Base-by-base conservation (phyloP, 257 asterid genomes). In the Avicennia marina region DNA sequence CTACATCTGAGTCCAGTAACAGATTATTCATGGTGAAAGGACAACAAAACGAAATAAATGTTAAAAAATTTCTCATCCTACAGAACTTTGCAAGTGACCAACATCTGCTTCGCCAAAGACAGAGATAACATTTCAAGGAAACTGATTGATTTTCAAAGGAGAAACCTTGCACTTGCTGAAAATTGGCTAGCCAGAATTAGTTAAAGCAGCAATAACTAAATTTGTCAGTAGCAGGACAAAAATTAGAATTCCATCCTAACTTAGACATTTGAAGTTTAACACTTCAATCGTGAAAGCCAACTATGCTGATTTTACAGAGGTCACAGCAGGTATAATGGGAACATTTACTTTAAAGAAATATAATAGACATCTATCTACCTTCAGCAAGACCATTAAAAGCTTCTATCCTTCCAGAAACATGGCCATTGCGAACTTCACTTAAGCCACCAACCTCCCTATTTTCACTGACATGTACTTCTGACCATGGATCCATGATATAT, bases 401-500 rank as follows among this genome's bases (percentile, higher is more conserved):
- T 72, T 81, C 94, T 53, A 64, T 62, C 67, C 58, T 65, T 53
- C 84, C 89, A 50, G 81, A 75, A 67, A 78, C 66, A 54, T 72
- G 67, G 12, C 80, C 80, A 66, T 76, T 75, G 40, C 58, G 67
- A 62, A 58, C 74, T 63, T 69, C 87, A 64, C 56, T 58, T 33
- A 77, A 48, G 58, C 79, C 69, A 66, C 64, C 67, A 13, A 63
- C 58, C 20, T 74, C 83, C 21, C 70, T 76, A 33, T 72, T 77
- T 77, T 71, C 89, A 65, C 63, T 66, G 29, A 36, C 74, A 48
- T 34, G 63, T 33, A 49, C 71, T 55, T 74, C 82, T 20, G 79
- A 67, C 63, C 72, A 78, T 59, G 72, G 69, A 72, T 85, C 82
- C 98, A 87, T 90, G 62, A 72, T 45, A 47, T 61, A 66, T 61